Conservation (phyloP, 345 rosid genomes). For the Salix koriyanagi region DNA sequence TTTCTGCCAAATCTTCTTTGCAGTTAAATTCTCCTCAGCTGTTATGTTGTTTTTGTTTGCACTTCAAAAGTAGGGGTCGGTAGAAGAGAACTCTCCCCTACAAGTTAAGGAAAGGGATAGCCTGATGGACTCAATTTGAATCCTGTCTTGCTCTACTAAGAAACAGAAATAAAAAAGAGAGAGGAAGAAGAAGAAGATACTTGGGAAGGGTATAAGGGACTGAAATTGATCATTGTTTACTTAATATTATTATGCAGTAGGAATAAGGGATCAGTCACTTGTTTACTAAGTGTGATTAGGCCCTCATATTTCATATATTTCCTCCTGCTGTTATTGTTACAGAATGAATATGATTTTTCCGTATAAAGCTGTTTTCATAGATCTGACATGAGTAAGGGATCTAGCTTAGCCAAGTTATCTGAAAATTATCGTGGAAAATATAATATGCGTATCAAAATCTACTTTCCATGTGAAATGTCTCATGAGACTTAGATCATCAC, state of each 20-base stretch:
- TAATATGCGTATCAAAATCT: too few species aligned
- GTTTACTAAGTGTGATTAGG: too few species aligned
- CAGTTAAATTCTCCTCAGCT: not conserved
- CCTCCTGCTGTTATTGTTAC: too few species aligned
- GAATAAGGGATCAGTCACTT: too few species aligned
- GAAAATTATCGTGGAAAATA: not conserved
- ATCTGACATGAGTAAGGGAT: not conserved
- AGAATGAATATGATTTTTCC: too few species aligned
- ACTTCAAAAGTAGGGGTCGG: not conserved
- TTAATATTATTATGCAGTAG: too few species aligned
- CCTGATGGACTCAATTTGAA: not conserved
- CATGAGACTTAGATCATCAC: too few species aligned
- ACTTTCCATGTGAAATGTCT: too few species aligned
- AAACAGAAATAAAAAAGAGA: not conserved
- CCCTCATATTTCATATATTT: too few species aligned
- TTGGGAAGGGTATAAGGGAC: not conserved
- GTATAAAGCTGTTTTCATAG: too few species aligned
- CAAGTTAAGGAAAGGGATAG: not conserved
- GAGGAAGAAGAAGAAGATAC: not conserved
- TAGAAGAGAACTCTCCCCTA: not conserved
- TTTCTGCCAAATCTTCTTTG: not conserved
- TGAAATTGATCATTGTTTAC: too few species aligned
- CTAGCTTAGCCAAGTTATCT: not conserved
- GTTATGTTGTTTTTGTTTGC: not conserved
- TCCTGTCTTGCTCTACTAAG: not conserved